A percentile compares a stretch with the other conserved stretches of the same genome.
phyloP scores from a whole-genome alignment of 208 protist genomes.

The Acanthamoeba lenticulata region DNA sequence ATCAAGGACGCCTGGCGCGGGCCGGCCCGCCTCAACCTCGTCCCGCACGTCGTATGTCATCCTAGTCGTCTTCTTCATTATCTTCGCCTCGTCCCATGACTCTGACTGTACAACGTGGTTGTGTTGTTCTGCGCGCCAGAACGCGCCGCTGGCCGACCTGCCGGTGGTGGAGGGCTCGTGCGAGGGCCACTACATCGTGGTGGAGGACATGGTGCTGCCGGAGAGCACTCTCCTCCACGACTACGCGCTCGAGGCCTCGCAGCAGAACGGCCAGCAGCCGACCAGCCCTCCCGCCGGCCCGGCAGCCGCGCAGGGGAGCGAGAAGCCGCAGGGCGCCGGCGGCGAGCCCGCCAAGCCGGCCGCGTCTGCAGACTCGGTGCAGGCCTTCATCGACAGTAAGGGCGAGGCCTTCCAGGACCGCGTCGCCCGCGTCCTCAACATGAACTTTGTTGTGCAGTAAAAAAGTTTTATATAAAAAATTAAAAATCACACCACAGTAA shows the following conservation, averaged over 20 bases:
- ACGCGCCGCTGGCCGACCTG: neutral
- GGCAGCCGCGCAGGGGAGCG: too few relatives aligned
- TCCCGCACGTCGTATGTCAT: conserved; percentile 11
- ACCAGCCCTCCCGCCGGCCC: too few relatives aligned
- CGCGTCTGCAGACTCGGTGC: too few relatives aligned
- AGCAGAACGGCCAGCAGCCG: neutral
- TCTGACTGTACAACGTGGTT: neutral
- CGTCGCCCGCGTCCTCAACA: neutral
- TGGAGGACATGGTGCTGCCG: conserved; percentile 39
- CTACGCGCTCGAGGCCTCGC: neutral
- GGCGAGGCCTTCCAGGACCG: neutral
- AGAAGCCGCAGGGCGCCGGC: too few relatives aligned
- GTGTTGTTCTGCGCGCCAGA: neutral
- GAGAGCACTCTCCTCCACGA: neutral
- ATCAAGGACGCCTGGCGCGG: neutral
- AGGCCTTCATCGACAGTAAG: neutral
- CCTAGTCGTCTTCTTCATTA: neutral
- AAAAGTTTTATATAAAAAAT: too few relatives aligned
- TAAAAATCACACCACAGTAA: neutral
- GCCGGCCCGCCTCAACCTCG: neutral
- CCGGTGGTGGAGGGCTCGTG: neutral
- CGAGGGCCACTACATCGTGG: conserved; percentile 32
- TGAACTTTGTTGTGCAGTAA: neutral
- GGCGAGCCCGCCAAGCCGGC: neutral
- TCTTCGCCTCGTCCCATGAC: neutral